A percentile compares a stretch with the other conserved stretches of the same genome.
phyloP scores from a whole-genome alignment of 2,329 filamentous ascomycete genomes.

The Fusarium devonianum region DNA sequence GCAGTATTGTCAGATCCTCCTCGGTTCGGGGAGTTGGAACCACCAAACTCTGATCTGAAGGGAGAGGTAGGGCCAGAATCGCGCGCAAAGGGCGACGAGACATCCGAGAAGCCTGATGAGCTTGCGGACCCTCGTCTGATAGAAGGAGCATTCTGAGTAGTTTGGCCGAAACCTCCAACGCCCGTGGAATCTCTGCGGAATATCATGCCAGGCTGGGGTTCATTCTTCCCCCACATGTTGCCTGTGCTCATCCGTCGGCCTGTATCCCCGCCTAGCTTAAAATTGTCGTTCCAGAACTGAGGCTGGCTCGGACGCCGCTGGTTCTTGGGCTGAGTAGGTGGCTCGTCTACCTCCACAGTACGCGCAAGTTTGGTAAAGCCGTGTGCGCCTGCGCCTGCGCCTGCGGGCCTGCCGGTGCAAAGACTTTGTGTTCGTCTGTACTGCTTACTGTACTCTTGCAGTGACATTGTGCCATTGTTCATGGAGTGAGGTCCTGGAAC shows the following conservation, averaged over 20 bases:
- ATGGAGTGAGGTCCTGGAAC: conserved; percentile 26
- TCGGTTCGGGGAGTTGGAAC: conserved; percentile 18
- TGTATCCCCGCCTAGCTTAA: conserved; percentile 13
- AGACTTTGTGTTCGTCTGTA: conserved; percentile 50
- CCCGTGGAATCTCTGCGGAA: conserved; percentile 24
- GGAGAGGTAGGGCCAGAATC: conserved; percentile 28
- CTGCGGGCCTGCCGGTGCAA: conserved; percentile 39
- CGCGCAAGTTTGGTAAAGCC: conserved; percentile 46
- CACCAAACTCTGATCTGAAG: conserved; percentile 29
- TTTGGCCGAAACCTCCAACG: conserved; percentile 15
- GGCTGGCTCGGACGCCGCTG: conserved; percentile 46
- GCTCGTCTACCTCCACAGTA: conserved; percentile 46
- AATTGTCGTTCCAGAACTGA: conserved; percentile 25
- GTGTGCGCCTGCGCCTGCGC: conserved; percentile 48
- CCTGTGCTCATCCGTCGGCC: conserved; percentile 50
- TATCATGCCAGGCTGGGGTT: conserved; percentile 8
- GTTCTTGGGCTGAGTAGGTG: conserved; percentile 9
- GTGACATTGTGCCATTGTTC: conserved; percentile 41
- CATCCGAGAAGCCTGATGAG: conserved; percentile 31
- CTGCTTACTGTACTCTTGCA: conserved; percentile 47
- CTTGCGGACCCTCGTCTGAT: conserved; percentile 26
- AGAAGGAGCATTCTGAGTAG: not conserved
- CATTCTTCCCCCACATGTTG: conserved; percentile 38
- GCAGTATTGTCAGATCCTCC: conserved; percentile 29
- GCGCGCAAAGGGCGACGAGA: conserved; percentile 23